These are phyloP conservation scores for Sordariomycetes sp. DNA, from an alignment of 2,329 filamentous ascomycete species.

Conservation along the genomic window DNA sequence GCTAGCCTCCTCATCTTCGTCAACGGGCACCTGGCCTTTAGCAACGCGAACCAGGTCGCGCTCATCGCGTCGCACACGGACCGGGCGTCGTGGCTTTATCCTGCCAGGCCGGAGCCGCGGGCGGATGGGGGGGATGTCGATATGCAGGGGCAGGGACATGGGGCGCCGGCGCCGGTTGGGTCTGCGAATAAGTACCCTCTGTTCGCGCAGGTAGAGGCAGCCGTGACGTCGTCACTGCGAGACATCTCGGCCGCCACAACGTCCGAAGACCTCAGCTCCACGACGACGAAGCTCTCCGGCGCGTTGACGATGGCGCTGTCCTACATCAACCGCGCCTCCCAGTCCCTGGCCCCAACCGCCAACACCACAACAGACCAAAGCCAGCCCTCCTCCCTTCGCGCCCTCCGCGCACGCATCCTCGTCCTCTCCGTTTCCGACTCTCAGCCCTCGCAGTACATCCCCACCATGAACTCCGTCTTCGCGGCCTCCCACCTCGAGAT, in stretches of 20 bases:
- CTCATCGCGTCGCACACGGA: conserved; percentile 83
- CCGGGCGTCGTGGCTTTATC: conserved; percentile 82
- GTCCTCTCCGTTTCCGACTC: conserved; percentile 78
- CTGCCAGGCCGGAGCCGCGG: conserved; percentile 22
- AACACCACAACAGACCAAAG: conserved; percentile 15
- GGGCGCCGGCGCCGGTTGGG: conserved; percentile 18
- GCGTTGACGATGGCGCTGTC: conserved; percentile 80
- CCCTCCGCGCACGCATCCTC: conserved; percentile 70
- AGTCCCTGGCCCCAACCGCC: conserved; percentile 41
- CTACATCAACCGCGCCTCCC: conserved; percentile 75
- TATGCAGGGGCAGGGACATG: conserved; percentile 33
- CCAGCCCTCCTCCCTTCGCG: conserved; percentile 20
- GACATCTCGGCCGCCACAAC: conserved; percentile 60
- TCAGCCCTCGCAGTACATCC: conserved; percentile 86
- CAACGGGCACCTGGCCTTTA: conserved; percentile 90
- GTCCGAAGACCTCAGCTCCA: conserved; percentile 49
- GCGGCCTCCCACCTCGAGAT: conserved; percentile 80
- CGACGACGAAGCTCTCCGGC: conserved; percentile 79
- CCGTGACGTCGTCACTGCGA: conserved; percentile 61
- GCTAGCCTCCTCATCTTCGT: conserved; percentile 89
- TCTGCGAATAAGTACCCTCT: conserved; percentile 85
- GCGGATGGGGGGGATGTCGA: conserved; percentile 35
- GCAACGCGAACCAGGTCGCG: conserved; percentile 85
- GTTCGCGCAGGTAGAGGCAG: conserved; percentile 75
- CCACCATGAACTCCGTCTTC: conserved; percentile 97